These are phyloP conservation scores for Leishmania lainsoni DNA, from an alignment of 208 protist genomes.

Conservation along the genomic window DNA sequence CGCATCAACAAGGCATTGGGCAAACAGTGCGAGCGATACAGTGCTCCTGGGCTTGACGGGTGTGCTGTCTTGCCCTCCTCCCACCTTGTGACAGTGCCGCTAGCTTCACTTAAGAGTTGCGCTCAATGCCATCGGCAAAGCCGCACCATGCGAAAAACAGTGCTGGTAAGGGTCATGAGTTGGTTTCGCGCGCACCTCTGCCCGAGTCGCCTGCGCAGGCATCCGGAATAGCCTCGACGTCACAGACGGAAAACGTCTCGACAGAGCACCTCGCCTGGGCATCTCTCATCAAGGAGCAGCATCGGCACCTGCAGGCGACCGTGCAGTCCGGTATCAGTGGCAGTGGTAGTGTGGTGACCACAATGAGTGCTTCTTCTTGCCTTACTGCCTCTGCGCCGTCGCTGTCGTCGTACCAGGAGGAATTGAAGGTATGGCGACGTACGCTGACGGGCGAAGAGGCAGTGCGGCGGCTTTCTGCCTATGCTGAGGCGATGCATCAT, in stretches of 20 bases:
- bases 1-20: neutral
- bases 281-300: constrained; percentile 55
- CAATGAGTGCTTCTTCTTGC: neutral
- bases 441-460: constrained; percentile 35
- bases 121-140: neutral
- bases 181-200: neutral
- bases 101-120: neutral
- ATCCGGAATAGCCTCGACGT: neutral
- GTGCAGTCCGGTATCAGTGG: constrained; percentile 6
- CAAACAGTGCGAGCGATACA: neutral
- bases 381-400: neutral
- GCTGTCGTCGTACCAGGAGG: constrained; percentile 13
- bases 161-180: neutral
- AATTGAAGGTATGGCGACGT: constrained; percentile 35
- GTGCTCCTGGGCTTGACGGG: neutral
- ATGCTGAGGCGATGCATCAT: constrained; percentile 72
- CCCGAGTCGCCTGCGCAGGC: neutral
- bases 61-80: neutral
- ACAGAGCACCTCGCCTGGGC: constrained; percentile 35
- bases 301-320: constrained; percentile 45
- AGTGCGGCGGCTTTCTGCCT: constrained; percentile 33
- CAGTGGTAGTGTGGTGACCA: neutral
- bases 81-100: neutral
- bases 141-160: neutral
- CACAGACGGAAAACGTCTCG: neutral